Base-by-base conservation (phyloP, 768 basidiomycete species). In the Termitomyces eurrhizus region DNA sequence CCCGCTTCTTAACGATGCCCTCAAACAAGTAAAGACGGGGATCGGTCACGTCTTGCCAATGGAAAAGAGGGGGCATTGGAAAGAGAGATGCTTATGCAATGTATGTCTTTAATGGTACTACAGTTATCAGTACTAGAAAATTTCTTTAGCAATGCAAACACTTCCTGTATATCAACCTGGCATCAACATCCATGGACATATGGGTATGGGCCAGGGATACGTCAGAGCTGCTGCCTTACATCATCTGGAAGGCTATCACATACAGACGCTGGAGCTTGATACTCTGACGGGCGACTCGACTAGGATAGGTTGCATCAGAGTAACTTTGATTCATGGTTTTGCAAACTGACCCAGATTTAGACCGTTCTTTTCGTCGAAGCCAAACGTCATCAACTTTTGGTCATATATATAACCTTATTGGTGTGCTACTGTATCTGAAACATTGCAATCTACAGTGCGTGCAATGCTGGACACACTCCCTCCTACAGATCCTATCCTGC, bases 401-500 rank as follows among this genome's bases (percentile, higher is more conserved):
- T 98, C 41, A 84, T 99, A 52, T 98, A 95, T 72, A 92, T 99
- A 35, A 96, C 96, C 0, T 91, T 93, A 88, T 0, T 98, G 95
- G 95, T 90, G 90, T 64, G 78, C 86, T 0, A 86, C 93, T 2
- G 84, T 98, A 26, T 83, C 89, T 0, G 95, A 98, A 65, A 88
- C 89, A 0, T 83, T 93, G 0, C 83, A 93, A 11, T 83, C 89
- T 2, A 96, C 94, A 0, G 21, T 21, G 21, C 21, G 21, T 1
- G 21, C 21, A 21, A 21, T 21, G 21, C 21, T 21, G 21, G 21
- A 21, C 21, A 21, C 21, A 21, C 21, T 21, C 21, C 21, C 21
- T 21, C 21, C 21, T 21, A 21, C 21, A 21, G 21, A 21, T 21
- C 21, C 21, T 21, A 21, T 21, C 21, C 1, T 21, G 0, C 21